These are phyloP conservation scores for Pelargonium cotyledonis DNA, from an alignment of 441 rosid genomes.

Conservation along the genomic window DNA sequence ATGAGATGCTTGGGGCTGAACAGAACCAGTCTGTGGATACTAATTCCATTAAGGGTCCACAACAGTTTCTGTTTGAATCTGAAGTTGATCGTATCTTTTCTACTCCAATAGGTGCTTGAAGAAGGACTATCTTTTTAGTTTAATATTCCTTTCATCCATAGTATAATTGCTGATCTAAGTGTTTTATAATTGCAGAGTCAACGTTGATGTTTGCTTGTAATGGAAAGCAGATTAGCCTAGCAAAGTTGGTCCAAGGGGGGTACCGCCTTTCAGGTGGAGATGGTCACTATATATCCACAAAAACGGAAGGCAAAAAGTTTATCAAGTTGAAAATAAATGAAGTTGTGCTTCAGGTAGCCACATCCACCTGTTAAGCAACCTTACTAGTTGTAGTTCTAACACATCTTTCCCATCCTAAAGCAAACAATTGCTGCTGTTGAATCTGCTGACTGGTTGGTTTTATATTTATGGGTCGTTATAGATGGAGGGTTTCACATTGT, in stretches of 20 bases:
- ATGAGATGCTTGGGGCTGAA: constrained; percentile 60
- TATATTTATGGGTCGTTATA: too few relatives aligned
- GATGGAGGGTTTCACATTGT: too few relatives aligned
- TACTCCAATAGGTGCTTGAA: constrained; percentile 81
- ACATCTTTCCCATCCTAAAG: background rate
- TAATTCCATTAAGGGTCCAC: constrained; percentile 70
- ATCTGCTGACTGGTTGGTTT: background rate
- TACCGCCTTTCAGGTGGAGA: constrained; percentile 45
- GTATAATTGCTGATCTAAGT: constrained; percentile 29
- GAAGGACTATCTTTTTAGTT: constrained; percentile 20
- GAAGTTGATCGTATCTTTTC: constrained; percentile 90
- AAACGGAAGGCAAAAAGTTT: constrained; percentile 77
- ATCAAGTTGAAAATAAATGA: constrained; percentile 81
- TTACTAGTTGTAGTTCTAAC: background rate
- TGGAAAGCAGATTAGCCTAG: constrained; percentile 79
- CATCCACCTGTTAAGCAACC: constrained; percentile 11
- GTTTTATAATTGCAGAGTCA: constrained; percentile 57
- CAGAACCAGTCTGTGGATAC: constrained; percentile 50
- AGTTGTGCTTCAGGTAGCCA: constrained; percentile 80
- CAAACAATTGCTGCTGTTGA: background rate
- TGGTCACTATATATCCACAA: constrained; percentile 84
- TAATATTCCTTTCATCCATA: constrained; percentile 16
- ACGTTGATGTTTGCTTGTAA: constrained; percentile 85
- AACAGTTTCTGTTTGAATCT: constrained; percentile 83
- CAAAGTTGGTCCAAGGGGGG: constrained; percentile 76